phyloP scores from a whole-genome alignment of 192 early-diverging fungal species.

The Podila epigama region DNA sequence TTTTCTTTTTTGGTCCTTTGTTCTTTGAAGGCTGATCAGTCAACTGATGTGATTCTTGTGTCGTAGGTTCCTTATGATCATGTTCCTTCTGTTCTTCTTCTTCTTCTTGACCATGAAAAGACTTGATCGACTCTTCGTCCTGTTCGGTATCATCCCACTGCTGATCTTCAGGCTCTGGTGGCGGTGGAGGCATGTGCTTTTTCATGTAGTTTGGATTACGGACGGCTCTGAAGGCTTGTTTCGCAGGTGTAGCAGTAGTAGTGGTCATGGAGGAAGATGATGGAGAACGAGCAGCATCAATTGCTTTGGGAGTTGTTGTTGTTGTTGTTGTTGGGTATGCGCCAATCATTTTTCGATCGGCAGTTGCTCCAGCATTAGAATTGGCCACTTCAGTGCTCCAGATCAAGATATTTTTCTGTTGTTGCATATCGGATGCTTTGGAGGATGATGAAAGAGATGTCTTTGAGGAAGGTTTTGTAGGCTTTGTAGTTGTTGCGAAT shows the following conservation, averaged over 20 bases:
- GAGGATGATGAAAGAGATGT: background rate
- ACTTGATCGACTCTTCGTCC: too few relatives aligned
- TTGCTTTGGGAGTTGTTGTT: conserved; percentile 9
- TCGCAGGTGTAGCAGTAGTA: background rate
- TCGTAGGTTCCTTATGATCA: too few relatives aligned
- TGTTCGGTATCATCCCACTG: background rate
- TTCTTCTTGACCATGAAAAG: too few relatives aligned
- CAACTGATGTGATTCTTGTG: too few relatives aligned
- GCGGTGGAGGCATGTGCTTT: conserved; percentile 1
- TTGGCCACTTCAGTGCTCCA: conserved; percentile 41
- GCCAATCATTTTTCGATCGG: conserved; percentile 1
- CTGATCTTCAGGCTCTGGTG: background rate
- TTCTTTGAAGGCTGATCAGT: background rate
- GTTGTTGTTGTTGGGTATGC: conserved; percentile 8
- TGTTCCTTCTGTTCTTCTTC: too few relatives aligned
- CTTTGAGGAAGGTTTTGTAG: background rate
- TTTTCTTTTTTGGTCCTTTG: background rate
- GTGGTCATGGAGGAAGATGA: background rate
- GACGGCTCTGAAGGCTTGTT: conserved; percentile 13
- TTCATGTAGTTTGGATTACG: conserved; percentile 31
- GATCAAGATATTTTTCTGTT: conserved; percentile 26
- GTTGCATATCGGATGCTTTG: background rate
- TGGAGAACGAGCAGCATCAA: background rate
- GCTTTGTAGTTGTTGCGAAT: background rate
- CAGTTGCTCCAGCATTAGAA: conserved; percentile 9